Evolutionary conservation across 352 stramenopile genomes (phyloP).

Genomic region (Globisporangium mamillatum): DNA sequence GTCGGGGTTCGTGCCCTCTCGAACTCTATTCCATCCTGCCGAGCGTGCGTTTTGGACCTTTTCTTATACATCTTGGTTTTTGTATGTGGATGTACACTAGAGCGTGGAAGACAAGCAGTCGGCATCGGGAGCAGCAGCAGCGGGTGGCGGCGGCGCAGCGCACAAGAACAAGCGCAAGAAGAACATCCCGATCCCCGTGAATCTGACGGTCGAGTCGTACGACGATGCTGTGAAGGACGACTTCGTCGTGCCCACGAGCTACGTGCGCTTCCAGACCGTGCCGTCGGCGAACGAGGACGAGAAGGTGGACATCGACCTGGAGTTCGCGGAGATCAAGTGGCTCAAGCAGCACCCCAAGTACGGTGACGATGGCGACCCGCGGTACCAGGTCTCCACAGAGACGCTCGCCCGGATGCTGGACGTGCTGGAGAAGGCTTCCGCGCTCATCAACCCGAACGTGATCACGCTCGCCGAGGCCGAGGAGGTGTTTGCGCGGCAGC

Average conservation of each 20-base stretch:
- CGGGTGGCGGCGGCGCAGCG: conserved; percentile 7
- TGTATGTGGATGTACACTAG: conserved; percentile 24
- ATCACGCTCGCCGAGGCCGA: conserved; percentile 73
- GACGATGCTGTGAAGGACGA: conserved; percentile 61
- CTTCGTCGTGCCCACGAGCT: conserved; percentile 75
- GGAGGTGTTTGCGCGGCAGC: conserved; percentile 65
- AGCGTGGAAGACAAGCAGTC: conserved; percentile 57
- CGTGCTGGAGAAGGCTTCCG: conserved; percentile 81
- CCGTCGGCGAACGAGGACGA: conserved; percentile 39
- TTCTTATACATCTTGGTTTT: conserved; percentile 1
- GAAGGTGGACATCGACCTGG: conserved; percentile 71
- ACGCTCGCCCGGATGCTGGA: conserved; percentile 83
- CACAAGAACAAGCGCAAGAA: conserved; percentile 66
- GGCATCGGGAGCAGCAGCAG: background rate
- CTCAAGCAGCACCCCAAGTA: conserved; percentile 81
- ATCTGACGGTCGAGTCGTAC: conserved; percentile 61
- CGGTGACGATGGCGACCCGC: conserved; percentile 71
- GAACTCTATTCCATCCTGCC: background rate
- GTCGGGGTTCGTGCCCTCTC: conserved; percentile 39
- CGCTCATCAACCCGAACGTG: conserved; percentile 74
- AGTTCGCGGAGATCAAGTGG: conserved; percentile 88
- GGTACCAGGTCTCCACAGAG: conserved; percentile 69
- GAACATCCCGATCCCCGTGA: conserved; percentile 86
- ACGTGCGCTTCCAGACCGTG: conserved; percentile 79
- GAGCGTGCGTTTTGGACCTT: no score